Evolutionary conservation across 139 green algal genomes (phyloP).

Genomic region (Zygnema circumcarinatum): DNA sequence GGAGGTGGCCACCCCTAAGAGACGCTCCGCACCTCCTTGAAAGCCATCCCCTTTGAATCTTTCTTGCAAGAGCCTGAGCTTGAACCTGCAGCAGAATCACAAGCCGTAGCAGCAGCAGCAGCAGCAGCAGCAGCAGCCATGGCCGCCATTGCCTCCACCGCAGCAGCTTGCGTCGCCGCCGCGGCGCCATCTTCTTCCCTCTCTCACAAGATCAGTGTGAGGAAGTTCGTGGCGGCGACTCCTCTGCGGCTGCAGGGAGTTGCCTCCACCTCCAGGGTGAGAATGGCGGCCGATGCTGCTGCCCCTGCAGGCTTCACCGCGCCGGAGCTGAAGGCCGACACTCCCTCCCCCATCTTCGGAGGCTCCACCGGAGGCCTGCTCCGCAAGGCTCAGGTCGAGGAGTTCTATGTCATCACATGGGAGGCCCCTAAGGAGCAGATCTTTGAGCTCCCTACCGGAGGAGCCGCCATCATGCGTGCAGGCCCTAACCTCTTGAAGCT

Average conservation of each 20-base stretch:
- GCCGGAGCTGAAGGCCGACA: constrained; percentile 88
- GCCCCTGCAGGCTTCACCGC: constrained; percentile 70
- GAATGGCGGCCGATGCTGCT: constrained; percentile 33
- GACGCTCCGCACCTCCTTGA: too few relatives aligned
- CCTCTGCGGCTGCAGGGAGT: not conserved
- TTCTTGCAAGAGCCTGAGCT: too few relatives aligned
- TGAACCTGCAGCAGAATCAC: too few relatives aligned
- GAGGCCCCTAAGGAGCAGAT: constrained; percentile 95
- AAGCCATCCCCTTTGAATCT: too few relatives aligned
- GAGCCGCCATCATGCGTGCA: constrained; percentile 97
- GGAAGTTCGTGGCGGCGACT: not conserved
- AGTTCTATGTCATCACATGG: constrained; percentile 66
- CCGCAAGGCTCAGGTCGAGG: constrained; percentile 80
- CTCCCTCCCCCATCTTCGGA: constrained; percentile 96
- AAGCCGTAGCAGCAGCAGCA: too few relatives aligned
- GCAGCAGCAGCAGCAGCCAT: too few relatives aligned
- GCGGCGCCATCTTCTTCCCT: not conserved
- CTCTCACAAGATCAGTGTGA: not conserved
- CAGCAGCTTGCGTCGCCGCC: not conserved
- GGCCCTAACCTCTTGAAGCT: constrained; percentile 99
- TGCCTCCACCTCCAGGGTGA: not conserved
- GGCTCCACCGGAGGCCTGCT: constrained; percentile 96
- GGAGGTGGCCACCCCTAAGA: too few relatives aligned
- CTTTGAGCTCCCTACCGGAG: constrained; percentile 99
- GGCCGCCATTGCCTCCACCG: not conserved